Evolutionary conservation across 2,329 filamentous ascomycete species (phyloP), one percentile per base, ranked within the genome.

Genomic region (Beauveria sp.): DNA sequence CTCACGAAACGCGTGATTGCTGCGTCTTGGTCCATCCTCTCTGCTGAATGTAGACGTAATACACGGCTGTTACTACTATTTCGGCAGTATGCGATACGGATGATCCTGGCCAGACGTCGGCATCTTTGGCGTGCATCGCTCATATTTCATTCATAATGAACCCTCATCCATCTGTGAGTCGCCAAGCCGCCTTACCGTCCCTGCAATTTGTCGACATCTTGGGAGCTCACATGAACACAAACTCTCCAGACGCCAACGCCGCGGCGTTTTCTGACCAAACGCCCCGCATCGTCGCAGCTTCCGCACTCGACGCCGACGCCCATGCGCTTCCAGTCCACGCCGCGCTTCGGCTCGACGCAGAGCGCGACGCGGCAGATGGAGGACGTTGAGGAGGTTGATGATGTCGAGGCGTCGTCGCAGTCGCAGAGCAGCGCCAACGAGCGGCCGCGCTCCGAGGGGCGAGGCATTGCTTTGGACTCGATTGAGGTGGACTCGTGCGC

Each of bases 241-340:
- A 46, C 51, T 46, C 46, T 40, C 3, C 58, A 77, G 75, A 77
- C 76, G 40, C 73, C 75, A 5, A 70, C 73, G 7, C 74, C 75
- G 22, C 70, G 74, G 63, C 71, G 73, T 6, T 77, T 78, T 61
- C 67, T 77, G 59, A 68, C 74, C 7, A 67, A 73, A 2, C 75
- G 73, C 60, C 64, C 73, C 34, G 67, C 68, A 16, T 67, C 71
- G n/a, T 69, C 70, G 20, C 68, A 70, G 55, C 64, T 67, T 22
- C 65, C 72, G 28, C 71, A 73, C 62, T 70, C 70, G 24, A 71
- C 70, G 14, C 65, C 70, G 26, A 69, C 64, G 24, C 61, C 66
- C 7, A 68, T 69, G 53, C 72, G 69, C 58, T 77, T 76, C 59
- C 72, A 72, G 34, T 72, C 73, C 28, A 77, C 74, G 43, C 75